These are phyloP conservation scores for Solanum sejunctum DNA, from an alignment of 257 asterid genomes.

Conservation along the genomic window DNA sequence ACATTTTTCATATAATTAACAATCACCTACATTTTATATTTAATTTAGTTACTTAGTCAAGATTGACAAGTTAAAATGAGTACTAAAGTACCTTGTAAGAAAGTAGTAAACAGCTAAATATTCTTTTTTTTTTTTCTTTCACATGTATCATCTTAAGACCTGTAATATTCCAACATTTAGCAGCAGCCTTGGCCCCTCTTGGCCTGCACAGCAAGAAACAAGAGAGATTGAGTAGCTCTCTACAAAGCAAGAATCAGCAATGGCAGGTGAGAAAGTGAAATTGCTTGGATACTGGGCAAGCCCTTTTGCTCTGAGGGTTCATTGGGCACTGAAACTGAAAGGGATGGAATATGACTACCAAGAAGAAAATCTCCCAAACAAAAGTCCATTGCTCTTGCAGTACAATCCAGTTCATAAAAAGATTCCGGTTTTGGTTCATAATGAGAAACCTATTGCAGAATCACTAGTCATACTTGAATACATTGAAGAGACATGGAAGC, in stretches of 20 bases:
- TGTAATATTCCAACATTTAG: neutral
- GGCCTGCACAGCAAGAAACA: neutral
- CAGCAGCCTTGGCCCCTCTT: neutral
- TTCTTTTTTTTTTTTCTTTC: too few relatives aligned
- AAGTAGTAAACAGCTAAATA: neutral
- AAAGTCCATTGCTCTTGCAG: conserved; percentile 14
- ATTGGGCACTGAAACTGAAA: conserved; percentile 21
- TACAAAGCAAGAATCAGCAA: neutral
- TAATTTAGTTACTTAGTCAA: too few relatives aligned
- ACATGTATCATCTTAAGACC: neutral
- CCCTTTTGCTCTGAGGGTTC: conserved; percentile 14
- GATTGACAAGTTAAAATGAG: neutral
- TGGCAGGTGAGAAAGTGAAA: conserved; percentile 9
- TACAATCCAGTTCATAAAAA: conserved; percentile 17
- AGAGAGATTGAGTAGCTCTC: neutral
- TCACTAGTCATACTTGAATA: conserved; percentile 16
- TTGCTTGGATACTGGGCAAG: conserved; percentile 21
- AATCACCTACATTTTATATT: too few relatives aligned
- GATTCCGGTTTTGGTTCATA: conserved; percentile 17
- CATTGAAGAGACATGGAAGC: conserved; percentile 18
- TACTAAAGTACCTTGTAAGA: neutral
- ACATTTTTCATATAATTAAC: too few relatives aligned
- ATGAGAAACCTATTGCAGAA: conserved; percentile 11
- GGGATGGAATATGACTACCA: conserved; percentile 19
- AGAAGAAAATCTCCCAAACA: conserved; percentile 21